A percentile compares a stretch with the other conserved stretches of the same genome.
Evolutionary conservation across 176 grass and related monocot genomes (phyloP).

Genomic region (Musa acuminata): DNA sequence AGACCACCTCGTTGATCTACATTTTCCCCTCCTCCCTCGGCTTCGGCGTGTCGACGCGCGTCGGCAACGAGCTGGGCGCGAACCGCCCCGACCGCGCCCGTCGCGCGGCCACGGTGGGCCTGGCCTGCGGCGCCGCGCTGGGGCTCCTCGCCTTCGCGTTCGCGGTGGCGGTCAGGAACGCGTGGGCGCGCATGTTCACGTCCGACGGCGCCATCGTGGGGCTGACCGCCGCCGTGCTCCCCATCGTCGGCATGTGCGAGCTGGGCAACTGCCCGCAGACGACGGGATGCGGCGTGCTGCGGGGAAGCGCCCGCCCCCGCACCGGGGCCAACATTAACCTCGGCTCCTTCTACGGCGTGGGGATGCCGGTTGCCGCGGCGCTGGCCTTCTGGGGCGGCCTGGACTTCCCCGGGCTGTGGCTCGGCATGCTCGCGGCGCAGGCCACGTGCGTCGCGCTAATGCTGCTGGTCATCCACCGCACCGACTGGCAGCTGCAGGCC

Average conservation of each 20-base stretch:
- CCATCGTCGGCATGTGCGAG: conserved; percentile 69
- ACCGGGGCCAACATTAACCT: conserved; percentile 56
- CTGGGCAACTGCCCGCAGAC: conserved; percentile 90
- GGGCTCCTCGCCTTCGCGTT: conserved; percentile 45
- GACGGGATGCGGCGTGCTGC: conserved; percentile 68
- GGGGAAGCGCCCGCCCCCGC: conserved; percentile 51
- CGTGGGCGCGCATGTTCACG: conserved; percentile 72
- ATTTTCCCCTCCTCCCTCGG: conserved; percentile 79
- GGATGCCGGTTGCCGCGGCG: conserved; percentile 65
- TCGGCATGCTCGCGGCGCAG: conserved; percentile 74
- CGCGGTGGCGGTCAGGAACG: conserved; percentile 37
- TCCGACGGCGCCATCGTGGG: conserved; percentile 32
- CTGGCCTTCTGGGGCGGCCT: conserved; percentile 51
- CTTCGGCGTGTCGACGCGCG: conserved; percentile 71
- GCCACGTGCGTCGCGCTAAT: conserved; percentile 58
- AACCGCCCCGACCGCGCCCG: conserved; percentile 46
- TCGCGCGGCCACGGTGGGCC: conserved; percentile 40
- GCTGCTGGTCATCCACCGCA: conserved; percentile 38
- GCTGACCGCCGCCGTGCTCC: conserved; percentile 48
- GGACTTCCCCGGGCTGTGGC: conserved; percentile 69
- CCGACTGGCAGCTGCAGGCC: conserved; percentile 50
- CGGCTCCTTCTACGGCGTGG: conserved; percentile 56
- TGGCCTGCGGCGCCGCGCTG: conserved; percentile 31
- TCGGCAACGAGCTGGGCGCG: conserved; percentile 71
- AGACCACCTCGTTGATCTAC: conserved; percentile 92